Evolutionary conservation across 192 early-diverging fungal genomes (phyloP).

Genomic region (Linnemannia exigua): DNA sequence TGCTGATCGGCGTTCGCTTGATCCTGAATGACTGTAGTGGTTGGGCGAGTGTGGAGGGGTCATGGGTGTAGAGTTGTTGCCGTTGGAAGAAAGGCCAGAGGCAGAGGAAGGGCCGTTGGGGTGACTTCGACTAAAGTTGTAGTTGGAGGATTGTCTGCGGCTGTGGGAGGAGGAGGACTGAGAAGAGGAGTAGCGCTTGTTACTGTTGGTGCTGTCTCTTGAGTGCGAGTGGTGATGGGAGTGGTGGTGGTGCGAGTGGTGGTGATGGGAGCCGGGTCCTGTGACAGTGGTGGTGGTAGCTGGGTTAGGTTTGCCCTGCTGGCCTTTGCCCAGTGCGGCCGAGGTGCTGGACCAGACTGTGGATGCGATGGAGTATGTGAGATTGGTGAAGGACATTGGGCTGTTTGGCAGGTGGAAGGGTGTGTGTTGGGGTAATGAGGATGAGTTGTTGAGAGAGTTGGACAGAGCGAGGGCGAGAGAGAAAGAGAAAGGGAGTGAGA

Average conservation of each 20-base stretch:
- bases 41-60: conserved; percentile 51
- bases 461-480: background rate
- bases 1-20: conserved; percentile 15
- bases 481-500: background rate
- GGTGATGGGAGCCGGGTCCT: conserved; percentile 20
- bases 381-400: conserved; percentile 41
- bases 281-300: conserved; percentile 27
- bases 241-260: conserved; percentile 1
- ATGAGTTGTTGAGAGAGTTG: background rate
- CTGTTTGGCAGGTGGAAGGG: background rate
- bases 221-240: conserved; percentile 31
- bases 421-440: background rate
- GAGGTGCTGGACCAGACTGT: conserved; percentile 53
- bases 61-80: conserved; percentile 14
- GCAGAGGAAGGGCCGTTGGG: conserved; percentile 22
- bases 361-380: conserved; percentile 49
- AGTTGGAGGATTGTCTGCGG: conserved; percentile 36
- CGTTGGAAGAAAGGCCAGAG: background rate
- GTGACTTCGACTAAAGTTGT: conserved; percentile 54
- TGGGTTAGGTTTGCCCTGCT: conserved; percentile 5
- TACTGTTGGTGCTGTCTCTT: background rate
- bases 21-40: conserved; percentile 35
- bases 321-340: conserved; percentile 45
- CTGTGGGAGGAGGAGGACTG: conserved; percentile 24
- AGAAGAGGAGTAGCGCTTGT: conserved; percentile 10